Base-by-base conservation (phyloP, 1,139 yeast genomes). In the Pneumocystis wakefieldiae region DNA sequence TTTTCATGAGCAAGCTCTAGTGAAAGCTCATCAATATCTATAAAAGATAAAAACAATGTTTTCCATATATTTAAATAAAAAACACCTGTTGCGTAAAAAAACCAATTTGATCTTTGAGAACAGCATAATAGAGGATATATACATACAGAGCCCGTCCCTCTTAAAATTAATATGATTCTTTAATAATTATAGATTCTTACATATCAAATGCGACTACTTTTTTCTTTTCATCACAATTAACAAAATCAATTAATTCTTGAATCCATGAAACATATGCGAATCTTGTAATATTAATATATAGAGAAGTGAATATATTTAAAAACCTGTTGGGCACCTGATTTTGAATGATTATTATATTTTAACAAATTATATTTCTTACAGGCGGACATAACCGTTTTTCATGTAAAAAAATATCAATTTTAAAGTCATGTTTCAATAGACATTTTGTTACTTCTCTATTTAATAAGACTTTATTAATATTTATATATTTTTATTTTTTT, bases 91-190 rank as follows among this genome's bases (percentile, higher is more conserved):
- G 66, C 71, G n/a, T 66, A 35, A 38, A 69, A 66, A n/a, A 24
- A 19, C 71, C 70, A 67, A 8, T 53, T 38, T 39, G 62, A 35
- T n/a, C 65, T 62, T 17, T 64, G 35, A 8, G 63, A 55, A 55
- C 67, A 66, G 1, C 66, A 68, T 15, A 69, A 59, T 3, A 69
- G 63, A 15, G 71, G 69, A 61, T 69, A 69, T 8, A 69, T 67
- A 37, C 68, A 67, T 1, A 68, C 62, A 6, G 68, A 65, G 6
- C 71, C 71, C 2, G 71, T 69, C 15, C 71, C 71, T 42, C 55
- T 48, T 12, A 12, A 48, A 19, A 48, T 48, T 24, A 48, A 63
- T 66, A 57, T 19, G 14, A 32, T 3, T 17, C 10, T 32, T 17
- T 5, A 38, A 35, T 48, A 61, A 59, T 48, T 24, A 24, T 48